Evolutionary conservation across 345 rosid species (phyloP).

Genomic region (Eucalyptus guilfoylei): DNA sequence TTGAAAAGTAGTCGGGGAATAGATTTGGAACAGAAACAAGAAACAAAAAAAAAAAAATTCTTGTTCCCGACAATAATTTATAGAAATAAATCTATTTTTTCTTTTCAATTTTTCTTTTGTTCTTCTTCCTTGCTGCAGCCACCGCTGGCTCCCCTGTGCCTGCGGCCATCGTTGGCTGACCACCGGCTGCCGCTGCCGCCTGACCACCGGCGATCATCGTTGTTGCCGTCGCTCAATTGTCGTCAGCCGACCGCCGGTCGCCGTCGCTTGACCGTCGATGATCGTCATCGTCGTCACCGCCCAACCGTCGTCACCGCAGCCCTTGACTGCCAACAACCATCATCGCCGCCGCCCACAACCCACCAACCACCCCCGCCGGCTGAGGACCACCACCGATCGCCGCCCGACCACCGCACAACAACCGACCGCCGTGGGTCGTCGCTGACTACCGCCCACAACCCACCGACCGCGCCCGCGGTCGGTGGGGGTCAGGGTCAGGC

Average conservation of each 20-base stretch:
- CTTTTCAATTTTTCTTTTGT: no score
- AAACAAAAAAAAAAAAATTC: no score
- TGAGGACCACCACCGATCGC: rapidly evolving
- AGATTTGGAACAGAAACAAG: rapidly evolving
- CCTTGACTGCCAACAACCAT: rapidly evolving
- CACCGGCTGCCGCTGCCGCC: rapidly evolving
- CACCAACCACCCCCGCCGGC: no score
- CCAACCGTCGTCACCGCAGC: rapidly evolving
- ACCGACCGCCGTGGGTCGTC: rapidly evolving
- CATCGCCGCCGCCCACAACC: rapidly evolving
- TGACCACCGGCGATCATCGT: rapidly evolving
- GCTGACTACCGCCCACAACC: rapidly evolving
- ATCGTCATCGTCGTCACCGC: rapidly evolving
- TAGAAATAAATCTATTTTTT: no score
- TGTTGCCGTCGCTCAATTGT: rapidly evolving
- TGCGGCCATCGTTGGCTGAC: rapidly evolving
- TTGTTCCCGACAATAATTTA: rapidly evolving
- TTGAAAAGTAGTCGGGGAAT: rapidly evolving
- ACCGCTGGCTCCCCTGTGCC: rapidly evolving
- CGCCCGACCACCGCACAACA: rapidly evolving
- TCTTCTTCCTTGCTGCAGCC: no score
- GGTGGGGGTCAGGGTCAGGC: no score
- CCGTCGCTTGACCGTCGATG: rapidly evolving
- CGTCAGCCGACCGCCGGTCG: rapidly evolving
- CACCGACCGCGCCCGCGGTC: no score